Evolutionary conservation across 345 rosid species (phyloP), one percentile per base, ranked within the genome.

Genomic region (Trapa bicornis): DNA sequence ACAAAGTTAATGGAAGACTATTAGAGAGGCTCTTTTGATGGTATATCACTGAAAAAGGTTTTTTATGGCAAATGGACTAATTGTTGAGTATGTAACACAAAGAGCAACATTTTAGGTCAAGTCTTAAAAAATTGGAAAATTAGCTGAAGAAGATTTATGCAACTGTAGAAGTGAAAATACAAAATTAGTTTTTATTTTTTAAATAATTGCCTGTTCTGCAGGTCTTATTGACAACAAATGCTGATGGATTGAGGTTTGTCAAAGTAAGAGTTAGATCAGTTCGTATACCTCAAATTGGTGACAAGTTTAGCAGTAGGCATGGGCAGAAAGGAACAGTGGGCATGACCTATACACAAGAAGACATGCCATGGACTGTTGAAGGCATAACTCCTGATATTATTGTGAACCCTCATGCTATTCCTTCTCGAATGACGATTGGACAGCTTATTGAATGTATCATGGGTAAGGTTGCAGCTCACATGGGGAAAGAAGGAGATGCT

Each of bases 401-500:
- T 37, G 99, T 94, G 74, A 94, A 94, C 64, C 99, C 99, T 15
- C 99, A 94, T 80, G 99, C 99, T 69, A 94, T 94, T 81, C 99
- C 99, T 47, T 94, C 97, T 69, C 96, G 97, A 33, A 94, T 94
- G 99, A 94, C 97, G 2, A 91, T 91, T 68, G 97, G 99, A 37
- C 99, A 94, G 88, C 97, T 94, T 38, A 90, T 94, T 71, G 99
- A 94, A 80, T 94, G 99, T 75, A 87, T 94, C 72, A 94, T 88
- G 99, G 97, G 99, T 63, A 91, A 94, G 82, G 99, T 91, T 75
- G 97, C 99, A 15, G 97, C 97, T 67, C 97, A 91, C 78, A 93
- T 93, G 99, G 99, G 99, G 66, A 91, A 91, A 81, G 99, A 94
- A 81, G 99, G 97, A 62, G 99, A 94, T 68, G 99, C 96, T 0